Conservation (phyloP, 129 eudicot species). For the Pittosporum tobira region DNA sequence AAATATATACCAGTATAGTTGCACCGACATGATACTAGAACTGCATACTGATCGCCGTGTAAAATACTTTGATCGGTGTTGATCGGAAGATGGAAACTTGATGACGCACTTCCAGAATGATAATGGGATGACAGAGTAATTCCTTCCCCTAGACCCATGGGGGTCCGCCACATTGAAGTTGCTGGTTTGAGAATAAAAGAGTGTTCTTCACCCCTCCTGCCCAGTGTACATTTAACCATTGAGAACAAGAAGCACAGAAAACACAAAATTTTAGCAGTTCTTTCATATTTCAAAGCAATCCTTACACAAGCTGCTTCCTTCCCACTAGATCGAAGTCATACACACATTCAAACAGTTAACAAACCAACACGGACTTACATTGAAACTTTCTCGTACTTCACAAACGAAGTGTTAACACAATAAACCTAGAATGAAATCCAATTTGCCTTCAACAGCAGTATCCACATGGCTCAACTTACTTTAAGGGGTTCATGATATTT, state of each 20-base stretch:
- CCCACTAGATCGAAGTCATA: too few species aligned
- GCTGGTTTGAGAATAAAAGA: slow-evolving; percentile 89
- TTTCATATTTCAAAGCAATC: slow-evolving; percentile 1
- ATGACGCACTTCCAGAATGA: slow-evolving; percentile 28
- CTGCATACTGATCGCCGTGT: slow-evolving; percentile 53
- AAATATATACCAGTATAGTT: slow-evolving; percentile 68
- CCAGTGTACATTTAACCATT: slow-evolving; percentile 16
- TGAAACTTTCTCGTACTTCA: too few species aligned
- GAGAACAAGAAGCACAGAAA: background rate
- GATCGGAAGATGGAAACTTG: slow-evolving; percentile 32
- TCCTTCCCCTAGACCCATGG: slow-evolving; percentile 34
- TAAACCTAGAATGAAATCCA: too few species aligned
- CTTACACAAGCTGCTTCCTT: background rate
- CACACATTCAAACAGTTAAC: too few species aligned
- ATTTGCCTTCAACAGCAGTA: too few species aligned
- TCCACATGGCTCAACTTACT: too few species aligned
- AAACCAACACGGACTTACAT: too few species aligned
- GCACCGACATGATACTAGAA: slow-evolving; percentile 94
- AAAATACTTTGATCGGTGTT: slow-evolving; percentile 28
- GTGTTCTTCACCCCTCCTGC: slow-evolving; percentile 99
- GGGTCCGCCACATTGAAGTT: slow-evolving; percentile 40
- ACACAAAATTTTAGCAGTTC: background rate
- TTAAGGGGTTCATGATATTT: too few species aligned
- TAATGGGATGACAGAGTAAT: slow-evolving; percentile 22
- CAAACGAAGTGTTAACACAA: too few species aligned